Evolutionary conservation across 1,284 basidiomycete genomes (phyloP), one percentile per base, ranked within the genome.

Genomic region (Naganishia cerealis): DNA sequence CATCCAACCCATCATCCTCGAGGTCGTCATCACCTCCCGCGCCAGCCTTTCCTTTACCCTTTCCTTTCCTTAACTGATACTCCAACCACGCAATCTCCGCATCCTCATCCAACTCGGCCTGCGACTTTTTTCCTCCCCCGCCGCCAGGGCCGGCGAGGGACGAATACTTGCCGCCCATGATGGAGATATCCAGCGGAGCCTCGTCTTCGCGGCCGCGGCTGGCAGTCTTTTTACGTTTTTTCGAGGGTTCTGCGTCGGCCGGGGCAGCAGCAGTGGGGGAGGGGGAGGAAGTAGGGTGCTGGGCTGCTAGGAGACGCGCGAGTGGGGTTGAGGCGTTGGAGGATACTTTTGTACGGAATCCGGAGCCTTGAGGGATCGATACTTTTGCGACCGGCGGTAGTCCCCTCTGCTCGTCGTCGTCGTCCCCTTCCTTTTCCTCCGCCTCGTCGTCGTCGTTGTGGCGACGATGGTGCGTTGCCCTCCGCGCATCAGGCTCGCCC

Each of bases 31-130:
- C 29, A 6, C 29, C 29, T 33, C 29, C 29, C 29, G 29, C 72
- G 55, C 70, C 73, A 71, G 52, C 79, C 80, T 71, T 81, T 76
- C 77, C 82, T 74, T 82, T 82, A 70, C 82, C 83, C 72, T 86
- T 84, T 24, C 74, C 71, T 26, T 76, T 43, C 0, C 87, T 86
- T 18, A 93, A 82, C 77, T 87, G 87, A 13, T 84, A 82, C 78
- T 93, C 91, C 13, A 93, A 81, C 82, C 89, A 87, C 0, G 86
- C 84, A 57, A 92, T 93, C 75, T 91, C 90, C 0, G 83, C 83
- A 73, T 91, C 90, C 72, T 92, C 91, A 53, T 85, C 82, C 70
- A 50, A 9, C 53, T 71, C 70, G 9, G 55, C 57, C 26, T 71
- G 65, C 40, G 40, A 61, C 26, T 55, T 56, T 16, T 57, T 52